These are phyloP conservation scores for Boletus eberwhitei DNA, from an alignment of 768 basidiomycete species.

Conservation along the genomic window DNA sequence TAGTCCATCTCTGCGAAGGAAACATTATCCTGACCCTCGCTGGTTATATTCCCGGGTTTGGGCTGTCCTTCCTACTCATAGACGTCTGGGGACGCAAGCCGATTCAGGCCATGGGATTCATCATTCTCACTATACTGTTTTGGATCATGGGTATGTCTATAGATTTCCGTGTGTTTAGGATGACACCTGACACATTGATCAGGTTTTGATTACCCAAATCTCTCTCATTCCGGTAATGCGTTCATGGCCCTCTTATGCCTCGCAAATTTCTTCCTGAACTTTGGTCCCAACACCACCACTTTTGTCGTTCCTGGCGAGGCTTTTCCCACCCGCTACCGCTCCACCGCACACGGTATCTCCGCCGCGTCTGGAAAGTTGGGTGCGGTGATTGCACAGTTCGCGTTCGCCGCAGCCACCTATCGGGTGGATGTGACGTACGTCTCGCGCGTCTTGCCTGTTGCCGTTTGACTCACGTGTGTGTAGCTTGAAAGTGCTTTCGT, in stretches of 20 bases:
- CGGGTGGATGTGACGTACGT: not conserved
- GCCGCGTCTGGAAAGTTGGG: constrained; percentile 81
- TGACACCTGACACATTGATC: constrained; percentile 1
- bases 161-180: not conserved
- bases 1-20: constrained; percentile 60
- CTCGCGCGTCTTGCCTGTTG: not conserved
- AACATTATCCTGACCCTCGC: constrained; percentile 69
- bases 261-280: constrained; percentile 84
- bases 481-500: constrained; percentile 65
- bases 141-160: constrained; percentile 54
- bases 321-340: constrained; percentile 84
- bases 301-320: constrained; percentile 76
- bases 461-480: not conserved
- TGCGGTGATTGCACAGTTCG: constrained; percentile 70
- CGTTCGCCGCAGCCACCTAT: not conserved
- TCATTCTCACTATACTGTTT: constrained; percentile 59
- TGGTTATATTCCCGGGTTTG: constrained; percentile 76
- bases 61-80: constrained; percentile 50
- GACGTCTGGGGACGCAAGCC: constrained; percentile 76
- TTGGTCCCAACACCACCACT: constrained; percentile 74
- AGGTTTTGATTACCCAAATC: constrained; percentile 47
- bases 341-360: constrained; percentile 76
- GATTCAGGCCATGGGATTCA: constrained; percentile 76
- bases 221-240: constrained; percentile 30
- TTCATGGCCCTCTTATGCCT: constrained; percentile 79